Percentiles rank a stretch among this genome's conserved stretches.
Evolutionary conservation across 345 rosid genomes (phyloP).

Genomic region (Limnanthes douglasii): DNA sequence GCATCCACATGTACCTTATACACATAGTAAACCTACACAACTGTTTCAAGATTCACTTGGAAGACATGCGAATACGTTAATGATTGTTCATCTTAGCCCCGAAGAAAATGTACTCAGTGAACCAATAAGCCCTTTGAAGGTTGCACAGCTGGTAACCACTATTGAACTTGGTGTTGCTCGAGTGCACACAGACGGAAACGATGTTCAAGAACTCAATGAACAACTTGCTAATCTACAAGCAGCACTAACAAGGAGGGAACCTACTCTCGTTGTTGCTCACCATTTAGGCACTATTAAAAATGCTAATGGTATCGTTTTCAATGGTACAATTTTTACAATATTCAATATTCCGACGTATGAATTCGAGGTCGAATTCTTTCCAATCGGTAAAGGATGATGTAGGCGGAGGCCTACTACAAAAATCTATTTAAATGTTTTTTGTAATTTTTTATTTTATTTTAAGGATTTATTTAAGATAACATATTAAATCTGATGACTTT

Average conservation of each 20-base stretch:
- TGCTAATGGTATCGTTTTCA: too few relatives aligned
- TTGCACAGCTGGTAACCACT: constrained; percentile 93
- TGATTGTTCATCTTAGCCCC: constrained; percentile 97
- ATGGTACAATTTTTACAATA: too few relatives aligned
- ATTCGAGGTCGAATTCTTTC: too few relatives aligned
- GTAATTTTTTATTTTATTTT: too few relatives aligned
- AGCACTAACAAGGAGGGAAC: constrained; percentile 67
- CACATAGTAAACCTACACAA: constrained; percentile 96
- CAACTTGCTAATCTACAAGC: constrained; percentile 78
- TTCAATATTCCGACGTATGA: too few relatives aligned
- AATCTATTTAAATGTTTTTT: too few relatives aligned
- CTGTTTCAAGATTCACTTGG: constrained; percentile 96
- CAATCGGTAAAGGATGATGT: too few relatives aligned
- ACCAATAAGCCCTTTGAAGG: constrained; percentile 86
- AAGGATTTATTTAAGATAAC: too few relatives aligned
- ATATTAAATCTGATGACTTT: too few relatives aligned
- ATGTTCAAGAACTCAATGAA: constrained; percentile 85
- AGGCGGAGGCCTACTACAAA: too few relatives aligned
- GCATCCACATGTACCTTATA: constrained; percentile 89
- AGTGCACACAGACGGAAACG: constrained; percentile 61
- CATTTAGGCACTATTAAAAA: too few relatives aligned
- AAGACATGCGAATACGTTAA: constrained; percentile 93
- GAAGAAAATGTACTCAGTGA: constrained; percentile 77
- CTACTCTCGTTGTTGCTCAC: too few relatives aligned
- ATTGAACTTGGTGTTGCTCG: constrained; percentile 92